Evolutionary conservation across 331 rosid species (phyloP).

Genomic region (Cucumis variabilis): DNA sequence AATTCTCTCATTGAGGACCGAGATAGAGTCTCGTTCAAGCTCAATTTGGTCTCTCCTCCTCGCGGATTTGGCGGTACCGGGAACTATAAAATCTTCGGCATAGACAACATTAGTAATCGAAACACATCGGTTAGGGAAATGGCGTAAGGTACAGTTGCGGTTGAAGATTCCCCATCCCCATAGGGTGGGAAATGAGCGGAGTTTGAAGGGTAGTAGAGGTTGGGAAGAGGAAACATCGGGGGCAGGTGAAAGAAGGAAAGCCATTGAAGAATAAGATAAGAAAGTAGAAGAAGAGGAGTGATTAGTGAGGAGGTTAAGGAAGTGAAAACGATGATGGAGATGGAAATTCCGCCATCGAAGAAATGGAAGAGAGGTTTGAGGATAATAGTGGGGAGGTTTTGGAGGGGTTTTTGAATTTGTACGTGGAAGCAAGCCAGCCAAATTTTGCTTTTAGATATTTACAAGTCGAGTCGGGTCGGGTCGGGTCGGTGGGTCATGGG

Average conservation of each 20-base stretch:
- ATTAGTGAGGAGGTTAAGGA: neutral
- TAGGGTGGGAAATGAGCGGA: constrained; percentile 45
- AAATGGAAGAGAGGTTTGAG: neutral
- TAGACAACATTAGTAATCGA: constrained; percentile 49
- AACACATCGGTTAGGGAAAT: constrained; percentile 21
- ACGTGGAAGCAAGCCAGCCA: constrained; percentile 32
- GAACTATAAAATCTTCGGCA: constrained; percentile 46
- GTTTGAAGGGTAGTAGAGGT: constrained; percentile 43
- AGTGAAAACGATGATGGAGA: neutral
- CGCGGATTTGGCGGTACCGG: constrained; percentile 43
- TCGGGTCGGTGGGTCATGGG: constrained; percentile 7
- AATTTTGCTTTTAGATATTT: neutral
- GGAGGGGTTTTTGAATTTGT: constrained; percentile 26
- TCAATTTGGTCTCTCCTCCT: constrained; percentile 43
- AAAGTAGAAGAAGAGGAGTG: neutral
- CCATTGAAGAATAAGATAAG: constrained; percentile 46
- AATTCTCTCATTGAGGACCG: constrained; percentile 70
- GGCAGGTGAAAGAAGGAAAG: constrained; percentile 51
- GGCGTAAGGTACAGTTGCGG: constrained; percentile 34
- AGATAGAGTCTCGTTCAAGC: constrained; percentile 59
- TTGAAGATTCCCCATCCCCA: constrained; percentile 51
- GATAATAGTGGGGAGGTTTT: constrained; percentile 26
- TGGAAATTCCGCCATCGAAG: constrained; percentile 28
- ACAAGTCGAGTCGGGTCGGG: neutral
- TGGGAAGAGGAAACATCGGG: constrained; percentile 44